Conservation (phyloP, 345 rosid species). For the Eutrema heterophyllum region DNA sequence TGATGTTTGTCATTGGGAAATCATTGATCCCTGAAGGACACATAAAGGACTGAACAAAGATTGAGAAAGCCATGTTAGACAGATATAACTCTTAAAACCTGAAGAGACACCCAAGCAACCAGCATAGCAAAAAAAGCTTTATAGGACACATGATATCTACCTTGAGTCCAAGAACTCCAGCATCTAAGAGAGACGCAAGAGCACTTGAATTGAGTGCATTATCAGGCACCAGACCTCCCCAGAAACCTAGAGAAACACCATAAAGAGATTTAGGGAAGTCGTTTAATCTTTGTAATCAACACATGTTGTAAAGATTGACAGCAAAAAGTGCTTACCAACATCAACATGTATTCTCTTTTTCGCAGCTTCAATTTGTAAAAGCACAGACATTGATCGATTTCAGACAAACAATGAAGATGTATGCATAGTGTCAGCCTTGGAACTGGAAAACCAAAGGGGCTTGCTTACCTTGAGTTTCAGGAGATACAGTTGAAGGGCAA, state of each 20-base stretch:
- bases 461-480: slow-evolving; percentile 68
- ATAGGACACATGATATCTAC: slow-evolving; percentile 40
- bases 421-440: neutral
- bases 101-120: neutral
- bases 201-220: slow-evolving; percentile 74
- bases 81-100: neutral
- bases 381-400: slow-evolving; percentile 7
- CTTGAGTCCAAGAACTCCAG: slow-evolving; percentile 96
- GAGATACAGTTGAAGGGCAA: slow-evolving; percentile 72
- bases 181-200: slow-evolving; percentile 64
- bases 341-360: no score
- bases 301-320: slow-evolving; percentile 9
- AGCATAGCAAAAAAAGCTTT: neutral
- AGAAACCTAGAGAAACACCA: slow-evolving; percentile 55
- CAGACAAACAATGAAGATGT: neutral
- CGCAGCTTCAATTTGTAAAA: slow-evolving; percentile 63
- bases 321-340: slow-evolving; percentile 56
- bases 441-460: neutral
- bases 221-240: slow-evolving; percentile 98
- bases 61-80: slow-evolving; percentile 19
- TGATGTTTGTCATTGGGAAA: slow-evolving; percentile 94
- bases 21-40: slow-evolving; percentile 97
- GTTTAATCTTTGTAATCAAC: neutral
- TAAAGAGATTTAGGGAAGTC: neutral
- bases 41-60: slow-evolving; percentile 77